A percentile compares a stretch with the other conserved stretches of the same genome.
These are phyloP conservation scores for Paracoccidioides lutzii DNA, from an alignment of 2,329 filamentous ascomycete species.

Conservation along the genomic window DNA sequence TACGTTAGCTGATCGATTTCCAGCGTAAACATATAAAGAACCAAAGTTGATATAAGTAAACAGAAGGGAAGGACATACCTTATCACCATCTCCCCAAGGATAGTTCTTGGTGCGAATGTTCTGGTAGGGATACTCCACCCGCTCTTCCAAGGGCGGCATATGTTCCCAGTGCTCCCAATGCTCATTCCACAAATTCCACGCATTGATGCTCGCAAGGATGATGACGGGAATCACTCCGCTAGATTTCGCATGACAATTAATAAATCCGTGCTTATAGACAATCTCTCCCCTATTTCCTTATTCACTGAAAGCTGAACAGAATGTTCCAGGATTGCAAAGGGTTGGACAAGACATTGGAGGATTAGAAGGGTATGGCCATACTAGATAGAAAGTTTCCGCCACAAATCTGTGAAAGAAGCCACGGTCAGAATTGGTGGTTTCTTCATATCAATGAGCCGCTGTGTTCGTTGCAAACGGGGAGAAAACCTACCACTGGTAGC, in stretches of 20 bases:
- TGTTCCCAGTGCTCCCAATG: constrained; percentile 96
- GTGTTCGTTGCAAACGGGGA: background rate
- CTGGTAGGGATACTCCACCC: constrained; percentile 88
- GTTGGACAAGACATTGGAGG: background rate
- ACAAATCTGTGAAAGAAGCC: constrained; percentile 54
- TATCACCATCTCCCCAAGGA: constrained; percentile 90
- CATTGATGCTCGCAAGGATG: constrained; percentile 61
- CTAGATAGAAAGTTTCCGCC: constrained; percentile 94
- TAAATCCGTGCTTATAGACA: background rate
- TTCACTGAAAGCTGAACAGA: background rate
- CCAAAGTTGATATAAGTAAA: background rate
- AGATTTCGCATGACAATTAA: constrained; percentile 5
- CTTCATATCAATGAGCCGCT: background rate
- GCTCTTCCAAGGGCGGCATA: constrained; percentile 76
- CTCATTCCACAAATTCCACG: constrained; percentile 81
- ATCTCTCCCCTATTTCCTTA: background rate
- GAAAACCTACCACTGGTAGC: constrained; percentile 61
- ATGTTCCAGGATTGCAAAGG: background rate
- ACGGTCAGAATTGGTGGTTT: background rate
- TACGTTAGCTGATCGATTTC: constrained; percentile 7
- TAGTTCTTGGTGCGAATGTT: constrained; percentile 96
- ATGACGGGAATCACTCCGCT: constrained; percentile 67
- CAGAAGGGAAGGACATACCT: constrained; percentile 44
- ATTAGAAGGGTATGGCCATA: constrained; percentile 25
- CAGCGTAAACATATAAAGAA: background rate